Evolutionary conservation across 2,329 filamentous ascomycete species (phyloP).

Genomic region (Pyricularia grisea): DNA sequence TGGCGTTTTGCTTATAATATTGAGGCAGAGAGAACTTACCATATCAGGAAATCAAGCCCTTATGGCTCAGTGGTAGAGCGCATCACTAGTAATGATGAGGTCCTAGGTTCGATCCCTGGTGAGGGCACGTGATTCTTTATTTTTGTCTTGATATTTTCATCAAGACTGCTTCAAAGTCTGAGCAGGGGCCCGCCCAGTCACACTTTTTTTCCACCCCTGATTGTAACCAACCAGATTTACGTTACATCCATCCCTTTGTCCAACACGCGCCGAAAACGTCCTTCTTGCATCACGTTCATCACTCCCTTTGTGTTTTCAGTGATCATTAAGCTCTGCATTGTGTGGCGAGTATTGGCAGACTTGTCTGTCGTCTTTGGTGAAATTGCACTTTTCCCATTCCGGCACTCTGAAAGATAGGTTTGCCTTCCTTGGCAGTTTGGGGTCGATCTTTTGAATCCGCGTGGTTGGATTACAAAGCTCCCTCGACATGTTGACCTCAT

Average conservation of each 20-base stretch:
- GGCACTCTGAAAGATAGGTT: not conserved
- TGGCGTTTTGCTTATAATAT: no score
- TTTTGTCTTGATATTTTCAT: no score
- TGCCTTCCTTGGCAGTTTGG: not conserved
- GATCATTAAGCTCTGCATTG: not conserved
- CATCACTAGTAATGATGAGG: conserved; percentile 6
- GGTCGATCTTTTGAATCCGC: not conserved
- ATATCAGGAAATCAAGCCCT: not conserved
- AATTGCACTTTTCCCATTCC: not conserved
- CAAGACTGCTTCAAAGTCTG: no score
- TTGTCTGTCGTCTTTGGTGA: not conserved
- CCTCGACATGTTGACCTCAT: not conserved
- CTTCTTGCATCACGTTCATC: not conserved
- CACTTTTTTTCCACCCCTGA: not conserved
- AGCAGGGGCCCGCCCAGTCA: no score
- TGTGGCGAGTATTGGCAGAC: not conserved
- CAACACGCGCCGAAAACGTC: not conserved
- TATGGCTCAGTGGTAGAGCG: conserved; percentile 6
- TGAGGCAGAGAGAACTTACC: no score
- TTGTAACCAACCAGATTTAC: not conserved
- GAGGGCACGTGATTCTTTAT: not conserved
- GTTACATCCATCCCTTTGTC: not conserved
- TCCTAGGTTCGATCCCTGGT: conserved; percentile 5
- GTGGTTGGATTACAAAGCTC: not conserved
- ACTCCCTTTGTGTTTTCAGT: not conserved